Percentiles rank a stretch among this genome's conserved stretches.
phyloP scores from a whole-genome alignment of 208 protist genomes.

The Crithidia mellificae region DNA sequence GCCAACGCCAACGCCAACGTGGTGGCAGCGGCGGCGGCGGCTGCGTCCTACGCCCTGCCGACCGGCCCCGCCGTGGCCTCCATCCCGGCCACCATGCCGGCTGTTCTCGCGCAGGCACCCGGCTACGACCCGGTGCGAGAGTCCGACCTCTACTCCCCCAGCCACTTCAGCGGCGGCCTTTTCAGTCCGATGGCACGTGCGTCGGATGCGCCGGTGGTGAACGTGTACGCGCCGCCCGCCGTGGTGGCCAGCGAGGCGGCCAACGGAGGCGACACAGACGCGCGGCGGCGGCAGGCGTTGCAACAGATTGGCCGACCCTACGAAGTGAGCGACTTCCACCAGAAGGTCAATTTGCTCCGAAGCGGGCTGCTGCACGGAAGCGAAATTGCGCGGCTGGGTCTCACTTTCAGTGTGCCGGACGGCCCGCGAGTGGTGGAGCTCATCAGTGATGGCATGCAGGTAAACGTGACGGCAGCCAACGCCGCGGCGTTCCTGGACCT shows the following conservation, averaged over 20 bases:
- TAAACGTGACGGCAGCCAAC: constrained; percentile 67
- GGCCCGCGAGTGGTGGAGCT: constrained; percentile 67
- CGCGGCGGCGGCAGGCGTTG: constrained; percentile 15
- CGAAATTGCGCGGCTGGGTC: constrained; percentile 54
- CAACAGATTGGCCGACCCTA: constrained; percentile 30
- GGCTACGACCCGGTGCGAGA: constrained; percentile 48
- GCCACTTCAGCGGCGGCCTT: constrained; percentile 45
- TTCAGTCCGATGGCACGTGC: constrained; percentile 54
- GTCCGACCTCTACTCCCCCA: constrained; percentile 50
- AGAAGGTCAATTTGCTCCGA: constrained; percentile 50
- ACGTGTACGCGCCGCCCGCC: constrained; percentile 35
- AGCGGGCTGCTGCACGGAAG: constrained; percentile 36
- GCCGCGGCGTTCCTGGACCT: constrained; percentile 69
- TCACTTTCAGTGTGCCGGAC: constrained; percentile 75
- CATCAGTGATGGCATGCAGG: constrained; percentile 71
- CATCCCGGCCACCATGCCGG: constrained; percentile 11
- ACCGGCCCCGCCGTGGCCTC: constrained; percentile 12
- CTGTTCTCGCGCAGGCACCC: constrained; percentile 32
- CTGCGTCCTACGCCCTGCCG: background rate
- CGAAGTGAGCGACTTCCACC: constrained; percentile 41
- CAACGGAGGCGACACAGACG: background rate
- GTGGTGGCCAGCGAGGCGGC: constrained; percentile 8
- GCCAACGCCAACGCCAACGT: background rate
- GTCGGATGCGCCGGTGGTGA: constrained; percentile 28
- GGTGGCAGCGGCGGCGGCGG: background rate